Percentiles rank a stretch among this genome's conserved stretches.
Conservation (phyloP, 495 filamentous ascomycete genomes). For the Aspergillus asperescens region DNA sequence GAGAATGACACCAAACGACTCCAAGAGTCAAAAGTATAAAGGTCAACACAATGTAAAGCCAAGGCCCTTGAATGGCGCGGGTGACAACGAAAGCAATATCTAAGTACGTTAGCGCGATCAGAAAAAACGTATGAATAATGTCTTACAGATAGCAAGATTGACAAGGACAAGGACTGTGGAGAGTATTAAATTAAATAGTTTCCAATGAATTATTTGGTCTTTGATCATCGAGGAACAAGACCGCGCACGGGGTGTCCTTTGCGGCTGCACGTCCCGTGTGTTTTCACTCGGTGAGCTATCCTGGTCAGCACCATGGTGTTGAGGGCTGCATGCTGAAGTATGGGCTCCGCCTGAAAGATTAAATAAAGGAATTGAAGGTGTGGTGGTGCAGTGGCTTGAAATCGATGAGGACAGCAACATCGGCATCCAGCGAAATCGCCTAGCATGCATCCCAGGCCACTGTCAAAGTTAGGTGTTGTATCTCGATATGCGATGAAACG, state of each 20-base stretch:
- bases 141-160: conserved; percentile 56
- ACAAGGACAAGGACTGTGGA: conserved; percentile 50
- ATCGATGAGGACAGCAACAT: background rate
- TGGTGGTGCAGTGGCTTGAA: background rate
- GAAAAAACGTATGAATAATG: background rate
- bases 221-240: conserved; percentile 51
- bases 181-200: conserved; percentile 54
- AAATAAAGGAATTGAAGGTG: background rate
- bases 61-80: conserved; percentile 45
- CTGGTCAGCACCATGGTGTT: too few relatives aligned
- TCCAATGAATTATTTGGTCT: conserved; percentile 47
- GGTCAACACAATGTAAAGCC: conserved; percentile 71
- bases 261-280: background rate
- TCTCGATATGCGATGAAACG: too few relatives aligned
- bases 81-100: conserved; percentile 66
- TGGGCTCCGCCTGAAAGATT: too few relatives aligned
- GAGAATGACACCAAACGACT: conserved; percentile 73
- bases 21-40: conserved; percentile 66
- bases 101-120: conserved; percentile 24
- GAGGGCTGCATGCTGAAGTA: too few relatives aligned
- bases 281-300: background rate
- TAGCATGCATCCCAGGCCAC: background rate
- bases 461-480: background rate
- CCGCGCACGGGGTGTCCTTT: conserved; percentile 13
- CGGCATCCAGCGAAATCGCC: background rate